A percentile compares a stretch with the other conserved stretches of the same genome.
Evolutionary conservation across 2,329 filamentous ascomycete genomes (phyloP).

Genomic region (Penicillium sp.): DNA sequence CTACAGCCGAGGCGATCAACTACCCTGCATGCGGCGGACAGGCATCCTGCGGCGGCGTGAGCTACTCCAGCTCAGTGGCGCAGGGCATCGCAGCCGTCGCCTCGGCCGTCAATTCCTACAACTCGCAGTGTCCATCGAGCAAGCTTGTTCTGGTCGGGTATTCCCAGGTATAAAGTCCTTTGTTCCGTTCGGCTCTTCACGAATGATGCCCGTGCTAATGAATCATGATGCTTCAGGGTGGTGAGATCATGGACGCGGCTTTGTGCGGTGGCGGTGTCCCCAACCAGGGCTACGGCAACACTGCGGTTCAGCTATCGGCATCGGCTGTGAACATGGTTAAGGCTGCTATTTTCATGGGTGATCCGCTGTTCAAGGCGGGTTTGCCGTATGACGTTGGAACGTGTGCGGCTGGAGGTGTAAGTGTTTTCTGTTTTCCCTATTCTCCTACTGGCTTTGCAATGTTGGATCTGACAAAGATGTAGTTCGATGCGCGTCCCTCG

Average conservation of each 20-base stretch:
- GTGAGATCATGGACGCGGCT: slow-evolving; percentile 61
- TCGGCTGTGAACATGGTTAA: slow-evolving; percentile 55
- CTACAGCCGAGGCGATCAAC: slow-evolving; percentile 53
- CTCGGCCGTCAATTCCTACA: slow-evolving; percentile 57
- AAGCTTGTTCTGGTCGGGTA: slow-evolving; percentile 61
- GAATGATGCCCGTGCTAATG: neutral
- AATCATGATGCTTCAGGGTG: slow-evolving; percentile 46
- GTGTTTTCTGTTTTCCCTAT: slow-evolving; percentile 32
- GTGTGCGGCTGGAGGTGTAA: slow-evolving; percentile 57
- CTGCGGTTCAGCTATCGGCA: slow-evolving; percentile 44
- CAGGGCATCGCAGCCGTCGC: slow-evolving; percentile 59
- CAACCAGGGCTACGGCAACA: slow-evolving; percentile 47
- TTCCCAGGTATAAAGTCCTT: slow-evolving; percentile 54
- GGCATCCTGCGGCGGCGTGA: slow-evolving; percentile 54
- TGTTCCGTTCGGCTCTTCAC: neutral
- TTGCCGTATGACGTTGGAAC: slow-evolving; percentile 60
- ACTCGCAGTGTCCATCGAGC: slow-evolving; percentile 54
- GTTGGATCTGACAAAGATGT: neutral
- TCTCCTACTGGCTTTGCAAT: neutral
- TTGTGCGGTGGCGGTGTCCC: slow-evolving; percentile 56
- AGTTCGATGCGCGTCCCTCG: slow-evolving; percentile 59
- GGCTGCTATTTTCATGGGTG: slow-evolving; percentile 63
- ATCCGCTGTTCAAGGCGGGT: slow-evolving; percentile 56
- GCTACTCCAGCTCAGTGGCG: slow-evolving; percentile 57
- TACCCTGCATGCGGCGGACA: slow-evolving; percentile 64